Conservation (phyloP, 1,139 yeast species). For the Taphrina sp. region DNA sequence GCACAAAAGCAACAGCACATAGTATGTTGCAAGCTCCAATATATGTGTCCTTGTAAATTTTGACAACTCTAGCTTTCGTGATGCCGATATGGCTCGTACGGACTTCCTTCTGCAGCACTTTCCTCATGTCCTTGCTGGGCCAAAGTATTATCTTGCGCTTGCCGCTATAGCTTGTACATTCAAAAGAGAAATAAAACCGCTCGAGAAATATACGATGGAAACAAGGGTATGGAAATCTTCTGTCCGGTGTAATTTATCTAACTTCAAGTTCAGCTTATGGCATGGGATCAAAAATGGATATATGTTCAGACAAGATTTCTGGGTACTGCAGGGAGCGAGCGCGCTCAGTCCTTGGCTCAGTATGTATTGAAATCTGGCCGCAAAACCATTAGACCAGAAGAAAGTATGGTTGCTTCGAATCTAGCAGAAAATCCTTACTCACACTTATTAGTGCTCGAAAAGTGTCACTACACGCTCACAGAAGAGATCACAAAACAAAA, state of each 20-base stretch:
- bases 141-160: conserved; percentile 61
- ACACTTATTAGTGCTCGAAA: conserved; percentile 5
- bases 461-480: conserved; percentile 20
- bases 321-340: conserved; percentile 49
- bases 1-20: conserved; percentile 85
- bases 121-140: conserved; percentile 53
- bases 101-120: conserved; percentile 23
- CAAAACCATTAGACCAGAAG: conserved; percentile 49
- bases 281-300: conserved; percentile 89
- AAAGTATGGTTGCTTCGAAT: neutral
- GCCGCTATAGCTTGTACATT: conserved; percentile 70
- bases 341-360: conserved; percentile 69
- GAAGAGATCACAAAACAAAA: conserved; percentile 7
- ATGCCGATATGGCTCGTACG: conserved; percentile 75
- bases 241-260: too few relatives aligned
- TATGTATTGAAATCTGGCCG: conserved; percentile 76
- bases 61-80: too few relatives aligned
- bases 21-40: too few relatives aligned
- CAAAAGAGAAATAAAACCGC: conserved; percentile 69
- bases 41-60: too few relatives aligned
- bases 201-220: conserved; percentile 56
- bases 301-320: conserved; percentile 66
- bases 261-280: conserved; percentile 40
- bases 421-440: too few relatives aligned
- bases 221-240: conserved; percentile 60